Evolutionary conservation across 768 basidiomycete species (phyloP), one percentile per base, ranked within the genome.

Genomic region (Mycena alexandri): DNA sequence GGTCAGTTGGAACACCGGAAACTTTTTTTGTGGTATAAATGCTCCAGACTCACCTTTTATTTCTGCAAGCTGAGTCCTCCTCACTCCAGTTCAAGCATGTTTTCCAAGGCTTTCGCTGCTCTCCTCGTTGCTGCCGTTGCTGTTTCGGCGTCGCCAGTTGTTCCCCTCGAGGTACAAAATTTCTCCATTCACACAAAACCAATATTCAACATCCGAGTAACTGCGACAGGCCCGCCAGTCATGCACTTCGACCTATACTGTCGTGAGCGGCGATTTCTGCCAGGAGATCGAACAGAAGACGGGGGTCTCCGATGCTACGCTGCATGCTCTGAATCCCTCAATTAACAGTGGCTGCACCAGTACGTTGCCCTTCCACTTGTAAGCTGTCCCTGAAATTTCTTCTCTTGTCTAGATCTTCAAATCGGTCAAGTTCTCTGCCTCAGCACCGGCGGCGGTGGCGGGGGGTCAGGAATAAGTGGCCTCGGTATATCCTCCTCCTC

Each of bases 321-420:
- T 68, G 24, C 67, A 59, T 53, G 12, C 67, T 12, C 33, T 57
- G 22, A 68, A 68, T 51, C 61, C 67, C 10, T 63, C 61, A 7
- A 68, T 68, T 12, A 67, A 67, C 22, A 58, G 47, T 44, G 66
- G 42, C 16, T 67, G 66, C 61, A 67, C 66, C 13, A 68, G 67
- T 68, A 59, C 11, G 61, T 53, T 54, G 24, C 25, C 22, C n/a
- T 56, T n/a, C 56, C 19, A 50, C 22, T 14, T 52, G 51, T 58
- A 19, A 42, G 42, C 41, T 55, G 21, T 55, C 5, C 12, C 24
- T 17, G 12, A 46, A 7, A 11, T 54, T 63, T 43, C 16, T 24
- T 52, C 36, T 38, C 36, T 38, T 41, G 7, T 21, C 22, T 52
- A 67, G 66, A 67, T 52, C 61, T 67, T 41, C 46, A 58, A 44